Evolutionary conservation across 1,139 yeast species (phyloP), one percentile per base, ranked within the genome.

Genomic region (Kurtzmaniella quercitrusa): DNA sequence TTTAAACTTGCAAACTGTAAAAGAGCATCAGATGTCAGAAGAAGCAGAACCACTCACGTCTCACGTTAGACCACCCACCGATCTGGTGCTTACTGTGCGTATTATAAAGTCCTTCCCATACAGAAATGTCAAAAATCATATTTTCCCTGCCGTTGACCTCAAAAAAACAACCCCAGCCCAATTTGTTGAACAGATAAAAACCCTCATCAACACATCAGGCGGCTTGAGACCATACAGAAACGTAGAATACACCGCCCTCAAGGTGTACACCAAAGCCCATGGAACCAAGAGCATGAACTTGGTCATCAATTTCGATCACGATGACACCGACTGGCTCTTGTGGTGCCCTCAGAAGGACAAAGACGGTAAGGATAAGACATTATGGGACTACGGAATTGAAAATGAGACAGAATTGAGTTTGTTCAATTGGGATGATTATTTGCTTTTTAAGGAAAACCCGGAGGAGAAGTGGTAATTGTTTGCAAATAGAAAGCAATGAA

Each of bases 221-320:
- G 81, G 78, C 0, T 78, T 83, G 50, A 75, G 96, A 55, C 95
- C 98, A 1, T 91, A 82, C 62, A 75, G 97, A 55, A 85, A 75
- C 49, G 86, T 87, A n/a, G 70, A 70, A 1, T 84, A 82, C 54
- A 88, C 93, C 57, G 72, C 94, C 0, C 60, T 93, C 48, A 93
- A 94, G 64, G 75, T 93, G 15, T 93, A 93, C 65, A 86, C 96
- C 33, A 89, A 88, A 59, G 98, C 98, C 0, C 98, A 93, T 61
- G 95, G 95, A 7, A 78, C 96, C 34, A 93, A 93, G 66, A 88
- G 97, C 2, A 86, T 90, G 82, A 90, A 93, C 59, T 73, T 93
- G 52, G 95, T 89, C 41, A 86, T 94, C 49, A 93, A 93, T 61
- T 79, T 93, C 61, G 96, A 89, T 27, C 81, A 85, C 53, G 89